A percentile compares a stretch with the other conserved stretches of the same genome.
Conservation (phyloP, 1,284 basidiomycete genomes). For the Microbotryomycetes sp. region DNA sequence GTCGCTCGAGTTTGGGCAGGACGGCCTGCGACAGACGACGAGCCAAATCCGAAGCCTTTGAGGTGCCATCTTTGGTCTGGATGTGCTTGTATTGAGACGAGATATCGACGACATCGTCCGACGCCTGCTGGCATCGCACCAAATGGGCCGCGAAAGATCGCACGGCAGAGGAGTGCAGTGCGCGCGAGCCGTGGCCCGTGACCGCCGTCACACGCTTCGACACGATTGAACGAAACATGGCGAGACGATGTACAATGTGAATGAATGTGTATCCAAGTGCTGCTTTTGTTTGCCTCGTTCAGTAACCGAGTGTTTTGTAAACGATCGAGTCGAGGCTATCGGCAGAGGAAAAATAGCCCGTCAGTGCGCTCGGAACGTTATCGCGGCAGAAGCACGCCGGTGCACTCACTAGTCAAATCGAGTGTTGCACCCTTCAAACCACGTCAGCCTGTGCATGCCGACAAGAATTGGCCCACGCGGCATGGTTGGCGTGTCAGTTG, state of each 20-base stretch:
- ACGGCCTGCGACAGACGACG: conserved; percentile 85
- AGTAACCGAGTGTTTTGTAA: conserved; percentile 28
- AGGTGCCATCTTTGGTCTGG: conserved; percentile 31
- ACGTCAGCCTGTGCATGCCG: conserved; percentile 11
- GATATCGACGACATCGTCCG: conserved; percentile 28
- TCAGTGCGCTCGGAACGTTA: neutral
- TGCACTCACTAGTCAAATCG: conserved; percentile 14
- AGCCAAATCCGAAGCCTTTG: conserved; percentile 70
- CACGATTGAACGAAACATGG: conserved; percentile 30
- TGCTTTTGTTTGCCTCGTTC: no score
- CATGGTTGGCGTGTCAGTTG: neutral
- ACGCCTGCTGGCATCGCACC: conserved; percentile 12
- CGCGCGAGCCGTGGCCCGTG: neutral
- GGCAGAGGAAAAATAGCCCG: neutral
- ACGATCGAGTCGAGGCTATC: conserved; percentile 28
- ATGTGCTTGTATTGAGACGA: conserved; percentile 34
- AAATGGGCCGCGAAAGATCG: conserved; percentile 16
- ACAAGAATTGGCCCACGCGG: neutral
- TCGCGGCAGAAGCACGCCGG: neutral
- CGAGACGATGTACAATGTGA: neutral
- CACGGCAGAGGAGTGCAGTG: neutral
- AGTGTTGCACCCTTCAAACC: conserved; percentile 22
- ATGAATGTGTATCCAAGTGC: neutral
- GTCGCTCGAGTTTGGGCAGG: conserved; percentile 72
- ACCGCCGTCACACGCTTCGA: neutral